Conservation (phyloP, 352 stramenopile species). For the Phytophthora sansomeana region DNA sequence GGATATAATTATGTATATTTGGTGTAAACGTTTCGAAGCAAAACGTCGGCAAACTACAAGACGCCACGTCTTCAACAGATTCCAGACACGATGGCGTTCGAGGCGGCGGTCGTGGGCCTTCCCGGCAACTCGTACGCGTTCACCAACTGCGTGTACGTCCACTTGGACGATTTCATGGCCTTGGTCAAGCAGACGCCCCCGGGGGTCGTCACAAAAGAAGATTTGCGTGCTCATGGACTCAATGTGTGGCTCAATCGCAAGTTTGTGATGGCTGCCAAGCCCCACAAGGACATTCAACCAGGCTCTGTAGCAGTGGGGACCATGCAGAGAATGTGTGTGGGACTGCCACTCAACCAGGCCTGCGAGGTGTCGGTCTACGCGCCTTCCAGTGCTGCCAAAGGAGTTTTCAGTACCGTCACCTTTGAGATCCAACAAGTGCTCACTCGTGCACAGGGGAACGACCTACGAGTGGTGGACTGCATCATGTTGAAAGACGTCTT, state of each 20-base stretch:
- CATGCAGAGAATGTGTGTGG: constrained; percentile 84
- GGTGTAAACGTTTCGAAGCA: constrained; percentile 12
- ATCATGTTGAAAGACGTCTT: constrained; percentile 71
- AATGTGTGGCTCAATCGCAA: constrained; percentile 88
- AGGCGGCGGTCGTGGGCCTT: constrained; percentile 67
- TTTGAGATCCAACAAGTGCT: constrained; percentile 87
- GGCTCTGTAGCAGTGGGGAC: constrained; percentile 73
- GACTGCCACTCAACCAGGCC: constrained; percentile 68
- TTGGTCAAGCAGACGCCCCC: constrained; percentile 70
- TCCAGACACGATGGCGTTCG: constrained; percentile 54
- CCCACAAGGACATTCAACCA: constrained; percentile 67
- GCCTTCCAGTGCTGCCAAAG: constrained; percentile 44
- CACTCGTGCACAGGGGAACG: constrained; percentile 67
- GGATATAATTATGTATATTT: constrained; percentile 5
- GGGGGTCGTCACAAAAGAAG: constrained; percentile 72
- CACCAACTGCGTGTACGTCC: constrained; percentile 86
- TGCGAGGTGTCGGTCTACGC: constrained; percentile 76
- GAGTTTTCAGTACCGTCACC: constrained; percentile 71
- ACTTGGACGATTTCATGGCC: constrained; percentile 77
- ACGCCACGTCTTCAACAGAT: constrained; percentile 13
- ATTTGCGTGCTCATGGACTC: constrained; percentile 74
- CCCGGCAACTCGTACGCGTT: constrained; percentile 83
- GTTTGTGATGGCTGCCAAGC: constrained; percentile 83
- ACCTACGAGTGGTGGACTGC: constrained; percentile 78
- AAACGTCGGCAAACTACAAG: constrained; percentile 10